Conservation (phyloP, 202 grass and related monocot genomes). For the Setaria italica region DNA sequence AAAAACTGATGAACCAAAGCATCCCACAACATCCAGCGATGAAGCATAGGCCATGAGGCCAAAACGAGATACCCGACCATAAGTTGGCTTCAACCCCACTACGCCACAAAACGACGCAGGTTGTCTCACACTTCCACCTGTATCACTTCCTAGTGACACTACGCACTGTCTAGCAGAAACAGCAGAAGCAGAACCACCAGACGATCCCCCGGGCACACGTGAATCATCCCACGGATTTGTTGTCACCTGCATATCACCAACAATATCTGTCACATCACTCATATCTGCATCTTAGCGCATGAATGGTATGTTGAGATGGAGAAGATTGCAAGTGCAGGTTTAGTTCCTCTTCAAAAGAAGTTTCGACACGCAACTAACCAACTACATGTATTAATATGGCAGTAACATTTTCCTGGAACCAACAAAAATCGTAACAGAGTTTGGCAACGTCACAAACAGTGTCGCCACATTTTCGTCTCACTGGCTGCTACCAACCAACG, state of each 20-base stretch:
- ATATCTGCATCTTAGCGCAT: neutral
- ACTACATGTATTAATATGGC: neutral
- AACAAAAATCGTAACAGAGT: neutral
- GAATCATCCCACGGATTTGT: conserved; percentile 90
- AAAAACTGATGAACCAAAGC: conserved; percentile 75
- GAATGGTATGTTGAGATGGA: neutral
- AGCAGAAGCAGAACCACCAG: conserved; percentile 87
- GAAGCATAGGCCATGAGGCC: conserved; percentile 98
- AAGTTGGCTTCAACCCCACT: conserved; percentile 93
- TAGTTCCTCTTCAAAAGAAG: neutral
- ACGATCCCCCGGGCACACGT: conserved; percentile 88
- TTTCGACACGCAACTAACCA: neutral
- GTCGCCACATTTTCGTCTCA: neutral
- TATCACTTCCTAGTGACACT: conserved; percentile 90
- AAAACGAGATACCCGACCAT: conserved; percentile 89
- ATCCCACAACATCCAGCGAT: conserved; percentile 87
- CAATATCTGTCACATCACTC: conserved; percentile 17
- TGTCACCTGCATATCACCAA: conserved; percentile 69
- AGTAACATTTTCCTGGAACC: neutral
- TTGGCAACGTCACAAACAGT: neutral
- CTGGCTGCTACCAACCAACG: neutral
- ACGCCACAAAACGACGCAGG: conserved; percentile 95
- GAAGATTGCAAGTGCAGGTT: conserved; percentile 1
- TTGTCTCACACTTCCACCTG: conserved; percentile 96
- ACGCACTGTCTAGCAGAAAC: conserved; percentile 90